A percentile compares a stretch with the other conserved stretches of the same genome.
Conservation (phyloP, 768 basidiomycete genomes). For the Rhodotorula diobovata region DNA sequence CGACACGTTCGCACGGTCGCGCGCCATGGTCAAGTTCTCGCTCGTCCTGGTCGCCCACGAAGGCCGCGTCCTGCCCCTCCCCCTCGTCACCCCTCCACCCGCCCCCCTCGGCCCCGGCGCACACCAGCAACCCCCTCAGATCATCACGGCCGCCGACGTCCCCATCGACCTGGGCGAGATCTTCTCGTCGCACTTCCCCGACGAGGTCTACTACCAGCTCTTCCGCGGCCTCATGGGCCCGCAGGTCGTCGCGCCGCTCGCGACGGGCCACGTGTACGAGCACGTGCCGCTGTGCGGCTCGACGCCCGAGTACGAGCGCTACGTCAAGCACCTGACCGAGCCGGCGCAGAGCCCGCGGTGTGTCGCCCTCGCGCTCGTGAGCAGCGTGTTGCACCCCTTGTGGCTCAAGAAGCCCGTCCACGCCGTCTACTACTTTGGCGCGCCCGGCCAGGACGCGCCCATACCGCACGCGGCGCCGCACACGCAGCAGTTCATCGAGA, state of each 20-base stretch:
- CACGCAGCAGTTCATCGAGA: slow-evolving; percentile 79
- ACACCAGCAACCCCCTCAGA: slow-evolving; percentile 43
- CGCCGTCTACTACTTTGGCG: slow-evolving; percentile 49
- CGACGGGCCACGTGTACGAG: slow-evolving; percentile 76
- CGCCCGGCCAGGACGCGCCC: slow-evolving; percentile 49
- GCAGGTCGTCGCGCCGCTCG: slow-evolving; percentile 90
- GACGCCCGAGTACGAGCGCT: slow-evolving; percentile 87
- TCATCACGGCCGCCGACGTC: slow-evolving; percentile 76
- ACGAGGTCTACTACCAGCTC: slow-evolving; percentile 93
- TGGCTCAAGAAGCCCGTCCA: slow-evolving; percentile 74
- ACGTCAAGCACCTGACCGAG: slow-evolving; percentile 91
- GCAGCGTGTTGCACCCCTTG: slow-evolving; percentile 68
- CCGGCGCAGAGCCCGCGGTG: slow-evolving; percentile 89
- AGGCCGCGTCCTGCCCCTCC: slow-evolving; percentile 49
- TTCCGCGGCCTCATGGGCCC: slow-evolving; percentile 85
- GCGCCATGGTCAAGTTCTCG: slow-evolving; percentile 86
- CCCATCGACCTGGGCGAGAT: slow-evolving; percentile 88
- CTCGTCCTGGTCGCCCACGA: slow-evolving; percentile 80
- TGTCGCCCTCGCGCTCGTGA: slow-evolving; percentile 80
- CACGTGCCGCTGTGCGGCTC: slow-evolving; percentile 88
- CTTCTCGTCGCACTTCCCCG: slow-evolving; percentile 87
- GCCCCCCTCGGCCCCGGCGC: slow-evolving; percentile 14
- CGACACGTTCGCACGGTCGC: slow-evolving; percentile 81
- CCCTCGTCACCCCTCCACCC: slow-evolving; percentile 54
- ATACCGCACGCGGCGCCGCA: slow-evolving; percentile 65